Conservation (phyloP, 768 basidiomycete genomes). For the Leccinum broughii region DNA sequence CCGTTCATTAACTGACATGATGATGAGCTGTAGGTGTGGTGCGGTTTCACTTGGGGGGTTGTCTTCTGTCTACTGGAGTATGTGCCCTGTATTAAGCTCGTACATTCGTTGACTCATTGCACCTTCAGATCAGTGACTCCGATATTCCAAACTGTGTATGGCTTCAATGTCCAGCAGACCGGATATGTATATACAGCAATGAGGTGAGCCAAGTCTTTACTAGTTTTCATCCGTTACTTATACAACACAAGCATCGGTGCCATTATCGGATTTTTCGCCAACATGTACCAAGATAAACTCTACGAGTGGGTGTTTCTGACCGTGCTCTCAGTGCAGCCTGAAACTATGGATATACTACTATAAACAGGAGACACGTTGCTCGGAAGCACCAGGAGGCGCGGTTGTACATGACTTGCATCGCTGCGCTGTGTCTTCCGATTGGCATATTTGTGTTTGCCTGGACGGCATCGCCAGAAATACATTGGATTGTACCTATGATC, state of each 20-base stretch:
- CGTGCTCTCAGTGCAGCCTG: slow-evolving; percentile 12
- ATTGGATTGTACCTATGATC: slow-evolving; percentile 50
- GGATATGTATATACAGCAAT: slow-evolving; percentile 56
- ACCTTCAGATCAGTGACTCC: slow-evolving; percentile 48
- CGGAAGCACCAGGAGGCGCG: slow-evolving; percentile 53
- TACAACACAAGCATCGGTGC: slow-evolving; percentile 48
- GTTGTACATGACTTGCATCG: slow-evolving; percentile 55
- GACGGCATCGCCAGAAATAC: slow-evolving; percentile 54
- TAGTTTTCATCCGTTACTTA: slow-evolving; percentile 1
- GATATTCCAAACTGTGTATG: slow-evolving; percentile 55
- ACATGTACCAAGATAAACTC: slow-evolving; percentile 49
- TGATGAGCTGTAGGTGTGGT: slow-evolving; percentile 49
- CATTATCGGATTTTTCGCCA: slow-evolving; percentile 43
- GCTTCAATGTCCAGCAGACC: slow-evolving; percentile 56
- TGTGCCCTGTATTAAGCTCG: not conserved
- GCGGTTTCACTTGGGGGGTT: slow-evolving; percentile 74
- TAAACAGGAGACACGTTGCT: slow-evolving; percentile 23
- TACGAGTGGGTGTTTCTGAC: slow-evolving; percentile 39
- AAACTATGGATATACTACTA: not conserved
- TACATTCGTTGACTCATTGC: not conserved
- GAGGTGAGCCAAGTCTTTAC: slow-evolving; percentile 39
- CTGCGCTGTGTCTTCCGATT: slow-evolving; percentile 51
- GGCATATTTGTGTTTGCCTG: slow-evolving; percentile 73
- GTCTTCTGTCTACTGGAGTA: slow-evolving; percentile 66
- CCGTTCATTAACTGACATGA: not conserved